These are phyloP conservation scores for Sclerotiophoma versabilis DNA, from an alignment of 2,329 filamentous ascomycete genomes.

Conservation along the genomic window DNA sequence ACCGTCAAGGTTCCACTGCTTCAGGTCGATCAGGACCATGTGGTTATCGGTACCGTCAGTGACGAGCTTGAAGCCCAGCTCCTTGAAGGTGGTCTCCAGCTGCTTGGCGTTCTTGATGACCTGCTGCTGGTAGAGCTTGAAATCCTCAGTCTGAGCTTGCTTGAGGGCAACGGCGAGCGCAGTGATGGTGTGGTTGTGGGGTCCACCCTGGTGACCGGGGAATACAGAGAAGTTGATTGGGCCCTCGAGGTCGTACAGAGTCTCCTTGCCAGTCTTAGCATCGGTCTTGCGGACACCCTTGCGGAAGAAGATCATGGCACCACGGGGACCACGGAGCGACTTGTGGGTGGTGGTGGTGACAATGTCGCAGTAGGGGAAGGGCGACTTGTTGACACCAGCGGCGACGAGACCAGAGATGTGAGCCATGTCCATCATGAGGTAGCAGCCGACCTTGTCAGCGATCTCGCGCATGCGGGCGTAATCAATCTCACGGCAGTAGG, in stretches of 20 bases:
- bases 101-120: conserved; percentile 92
- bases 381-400: conserved; percentile 87
- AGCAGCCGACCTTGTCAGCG: conserved; percentile 88
- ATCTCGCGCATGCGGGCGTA: conserved; percentile 92
- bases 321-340: conserved; percentile 90
- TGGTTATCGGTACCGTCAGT: conserved; percentile 97
- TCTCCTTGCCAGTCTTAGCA: conserved; percentile 83
- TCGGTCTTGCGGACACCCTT: conserved; percentile 86
- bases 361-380: conserved; percentile 88
- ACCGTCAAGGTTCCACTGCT: conserved; percentile 86
- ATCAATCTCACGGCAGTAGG: conserved; percentile 95
- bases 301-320: conserved; percentile 98
- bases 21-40: conserved; percentile 90
- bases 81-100: conserved; percentile 72
- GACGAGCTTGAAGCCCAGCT: conserved; percentile 84
- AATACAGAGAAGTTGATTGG: conserved; percentile 98
- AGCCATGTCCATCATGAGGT: conserved; percentile 94
- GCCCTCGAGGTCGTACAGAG: conserved; percentile 86
- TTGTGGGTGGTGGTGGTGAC: conserved; percentile 99
- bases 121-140: conserved; percentile 89
- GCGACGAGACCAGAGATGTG: conserved; percentile 96
- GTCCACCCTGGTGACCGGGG: conserved; percentile 96
- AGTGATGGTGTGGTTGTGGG: conserved; percentile 99
- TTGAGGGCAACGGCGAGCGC: conserved; percentile 93
- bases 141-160: conserved; percentile 88